Base-by-base conservation (phyloP, 1,139 yeast genomes). In the Pichia sp. region DNA sequence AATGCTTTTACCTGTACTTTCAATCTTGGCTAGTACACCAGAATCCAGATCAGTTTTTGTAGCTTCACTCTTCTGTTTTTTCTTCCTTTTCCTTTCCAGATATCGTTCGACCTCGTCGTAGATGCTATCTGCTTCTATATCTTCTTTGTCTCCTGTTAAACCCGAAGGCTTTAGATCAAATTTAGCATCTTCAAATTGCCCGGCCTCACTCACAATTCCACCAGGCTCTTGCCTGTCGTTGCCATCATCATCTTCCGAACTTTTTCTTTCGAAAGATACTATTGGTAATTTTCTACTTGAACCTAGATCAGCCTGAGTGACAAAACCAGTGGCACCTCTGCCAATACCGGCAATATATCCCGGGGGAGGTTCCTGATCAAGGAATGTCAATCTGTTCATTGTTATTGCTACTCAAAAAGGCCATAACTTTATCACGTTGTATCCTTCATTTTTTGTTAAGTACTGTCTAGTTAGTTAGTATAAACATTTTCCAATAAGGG, bases 321-420 rank as follows among this genome's bases (percentile, higher is more conserved):
- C 83, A 69, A 92, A 92, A 1, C 98, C 98, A 0, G 89, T 81
- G 1, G 98, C 99, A 16, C 99, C 99, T 66, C 99, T 76, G 0
- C 98, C 99, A 8, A 90, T 72, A 36, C 99, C 99, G 1, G 98
- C 87, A 43, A 90, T 80, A 67, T 93, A 93, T 6, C 96, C 96
- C 3, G 86, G 81, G 0, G 99, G 99, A 0, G 98, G 86, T 59
- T 85, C 84, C 72, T 87, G 90, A 64, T 87, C 92, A 54, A 93
- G 75, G 70, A 93, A 93, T n/a, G 82, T 75, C 60, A 72, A 72
- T 51, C 81, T 66, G 32, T 78, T 81, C 84, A 80, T 79, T 7
- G 32, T 4, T 5, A 26, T 4, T 26, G 29, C 29, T 5, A 26
- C 29, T 5, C 7, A 26, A 26, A 26, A 26, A 5, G 29, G 29